Evolutionary conservation across 352 stramenopile genomes (phyloP), one percentile per base, ranked within the genome.

Genomic region (Phytophthora boehmeriae): DNA sequence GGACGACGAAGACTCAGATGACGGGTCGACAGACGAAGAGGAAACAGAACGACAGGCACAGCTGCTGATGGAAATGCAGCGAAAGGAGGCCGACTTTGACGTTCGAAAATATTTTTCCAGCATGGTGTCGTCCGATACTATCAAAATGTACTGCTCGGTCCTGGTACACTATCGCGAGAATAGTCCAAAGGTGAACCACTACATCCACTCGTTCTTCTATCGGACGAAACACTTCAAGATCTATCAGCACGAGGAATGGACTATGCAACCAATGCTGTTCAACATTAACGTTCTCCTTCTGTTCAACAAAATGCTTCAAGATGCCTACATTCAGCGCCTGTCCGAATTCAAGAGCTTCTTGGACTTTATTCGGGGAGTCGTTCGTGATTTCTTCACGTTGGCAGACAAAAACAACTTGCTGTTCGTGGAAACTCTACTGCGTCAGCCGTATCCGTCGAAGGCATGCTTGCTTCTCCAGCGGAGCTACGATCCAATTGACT

Each of bases 181-280:
- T 58, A 84, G 52, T 34, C 48, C 78, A 35, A 92, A 92, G 64
- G 81, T 96, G 58, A 96, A 96, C 47, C 88, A 96, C 63, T 96
- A 92, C 78, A 81, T 96, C 20, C 84, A 94, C 69, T 90, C 86
- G 20, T 94, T 94, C 50, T 90, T 96, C 45, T 94, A 94, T 47
- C 86, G 86, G 16, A 82, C 78, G 23, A 92, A 91, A 39, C 76
- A 92, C 54, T 95, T 95, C 57, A 70, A 84, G 54, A 85, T 95
- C 60, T 73, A 84, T 34, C 66, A 80, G 48, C 75, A 87, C 47
- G 78, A 95, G 22, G 66, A 89, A 17, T 90, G 77, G 74, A 94
- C 87, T 16, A 88, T 93, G 82, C 84, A 96, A 36, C 88, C 88
- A 19, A 88, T 96, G 62, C 65, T 96, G 2, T 96, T 89, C 60